Percentiles rank a stretch among this genome's conserved stretches.
phyloP scores from a whole-genome alignment of 179 eudicot species.

The Beta lomatogona region DNA sequence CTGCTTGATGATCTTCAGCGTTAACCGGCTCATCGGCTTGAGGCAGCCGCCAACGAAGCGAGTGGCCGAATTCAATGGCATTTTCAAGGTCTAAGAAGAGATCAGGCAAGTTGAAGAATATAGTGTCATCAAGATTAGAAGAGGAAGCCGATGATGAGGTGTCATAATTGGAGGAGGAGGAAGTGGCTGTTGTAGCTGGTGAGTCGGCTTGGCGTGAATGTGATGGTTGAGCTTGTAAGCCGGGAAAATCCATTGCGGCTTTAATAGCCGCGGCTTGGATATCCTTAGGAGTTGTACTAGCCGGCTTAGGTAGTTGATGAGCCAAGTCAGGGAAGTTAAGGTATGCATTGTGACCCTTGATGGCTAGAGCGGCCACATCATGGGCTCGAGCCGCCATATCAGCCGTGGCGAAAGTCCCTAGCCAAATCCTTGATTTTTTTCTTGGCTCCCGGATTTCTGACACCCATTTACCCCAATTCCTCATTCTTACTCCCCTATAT shows the following conservation, averaged over 20 bases:
- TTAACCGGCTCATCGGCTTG: conserved; percentile 23
- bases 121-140: conserved; percentile 35
- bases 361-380: conserved; percentile 57
- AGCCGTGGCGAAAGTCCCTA: conserved; percentile 51
- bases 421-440: conserved; percentile 59
- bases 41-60: conserved; percentile 33
- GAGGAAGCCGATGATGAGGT: conserved; percentile 27
- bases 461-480: conserved; percentile 68
- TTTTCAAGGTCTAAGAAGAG: conserved; percentile 39
- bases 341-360: conserved; percentile 46
- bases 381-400: conserved; percentile 70
- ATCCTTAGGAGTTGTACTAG: conserved; percentile 48
- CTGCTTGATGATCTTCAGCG: conserved; percentile 15
- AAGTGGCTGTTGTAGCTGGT: conserved; percentile 4
- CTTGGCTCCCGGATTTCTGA: conserved; percentile 58
- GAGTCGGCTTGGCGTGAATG: conserved; percentile 1
- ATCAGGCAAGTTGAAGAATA: conserved; percentile 52
- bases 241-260: conserved; percentile 39
- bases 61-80: conserved; percentile 23
- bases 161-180: conserved; percentile 17
- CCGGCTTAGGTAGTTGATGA: conserved; percentile 39
- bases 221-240: conserved; percentile 28
- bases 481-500: conserved; percentile 52
- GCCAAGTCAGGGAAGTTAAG: conserved; percentile 53
- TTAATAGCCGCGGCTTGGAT: conserved; percentile 52